phyloP scores from a whole-genome alignment of 2,329 filamentous ascomycete genomes.

The Gaeumannomyces sp. region DNA sequence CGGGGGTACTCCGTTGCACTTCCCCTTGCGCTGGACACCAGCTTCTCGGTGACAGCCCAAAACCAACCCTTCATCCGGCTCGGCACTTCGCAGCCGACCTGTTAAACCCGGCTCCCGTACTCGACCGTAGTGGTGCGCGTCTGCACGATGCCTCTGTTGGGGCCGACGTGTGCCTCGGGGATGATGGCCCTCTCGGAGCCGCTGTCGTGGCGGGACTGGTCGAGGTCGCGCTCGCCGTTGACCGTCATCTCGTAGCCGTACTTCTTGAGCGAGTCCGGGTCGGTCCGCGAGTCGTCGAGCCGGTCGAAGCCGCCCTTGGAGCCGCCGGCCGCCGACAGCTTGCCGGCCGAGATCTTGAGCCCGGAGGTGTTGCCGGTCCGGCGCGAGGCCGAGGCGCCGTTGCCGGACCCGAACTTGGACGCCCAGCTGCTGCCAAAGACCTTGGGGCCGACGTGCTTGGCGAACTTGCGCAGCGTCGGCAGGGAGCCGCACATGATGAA shows the following conservation, averaged over 20 bases:
- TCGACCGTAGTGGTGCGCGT: slow-evolving; percentile 1
- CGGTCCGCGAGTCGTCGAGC: background rate
- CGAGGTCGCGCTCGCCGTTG: background rate
- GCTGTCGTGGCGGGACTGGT: background rate
- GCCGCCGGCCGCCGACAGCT: background rate
- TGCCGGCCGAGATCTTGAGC: slow-evolving; percentile 1
- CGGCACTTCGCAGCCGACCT: background rate
- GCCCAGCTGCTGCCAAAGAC: slow-evolving; percentile 20
- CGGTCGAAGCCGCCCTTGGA: slow-evolving; percentile 2
- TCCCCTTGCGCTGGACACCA: too few relatives aligned
- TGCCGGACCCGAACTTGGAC: background rate
- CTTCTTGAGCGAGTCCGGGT: background rate
- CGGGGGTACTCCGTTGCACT: too few relatives aligned
- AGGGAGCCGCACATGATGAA: slow-evolving; percentile 35
- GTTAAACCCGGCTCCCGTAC: background rate
- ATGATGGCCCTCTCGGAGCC: background rate
- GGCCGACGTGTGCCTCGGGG: background rate
- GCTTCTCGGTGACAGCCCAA: too few relatives aligned
- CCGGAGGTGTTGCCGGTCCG: background rate
- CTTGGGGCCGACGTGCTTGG: slow-evolving; percentile 29
- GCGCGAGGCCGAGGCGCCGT: background rate
- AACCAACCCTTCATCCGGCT: background rate
- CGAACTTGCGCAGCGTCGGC: slow-evolving; percentile 33
- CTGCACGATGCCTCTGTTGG: slow-evolving; percentile 3
- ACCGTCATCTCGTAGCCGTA: slow-evolving; percentile 2